Percentiles rank a stretch among this genome's conserved stretches.
phyloP scores from a whole-genome alignment of 257 asterid species.

The Solanum tacnaense region DNA sequence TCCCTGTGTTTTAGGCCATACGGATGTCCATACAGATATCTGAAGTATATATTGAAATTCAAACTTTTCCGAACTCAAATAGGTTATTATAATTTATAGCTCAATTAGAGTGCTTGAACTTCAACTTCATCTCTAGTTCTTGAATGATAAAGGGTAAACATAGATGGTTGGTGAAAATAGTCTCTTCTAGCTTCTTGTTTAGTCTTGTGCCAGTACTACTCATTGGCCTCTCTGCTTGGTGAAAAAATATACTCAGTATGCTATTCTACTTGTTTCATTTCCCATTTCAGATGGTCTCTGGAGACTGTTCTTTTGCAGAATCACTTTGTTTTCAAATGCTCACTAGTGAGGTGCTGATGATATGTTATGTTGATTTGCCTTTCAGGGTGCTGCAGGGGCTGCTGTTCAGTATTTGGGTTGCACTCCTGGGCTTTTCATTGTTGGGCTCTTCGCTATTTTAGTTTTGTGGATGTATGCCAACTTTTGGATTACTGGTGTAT shows the following conservation, averaged over 20 bases:
- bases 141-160: neutral
- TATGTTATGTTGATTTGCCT: conserved; percentile 1
- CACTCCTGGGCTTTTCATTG: conserved; percentile 94
- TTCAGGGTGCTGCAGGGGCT: conserved; percentile 89
- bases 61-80: neutral
- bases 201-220: neutral
- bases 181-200: neutral
- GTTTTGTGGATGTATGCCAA: conserved; percentile 97
- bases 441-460: conserved; percentile 82
- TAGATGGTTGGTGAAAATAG: neutral
- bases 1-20: neutral
- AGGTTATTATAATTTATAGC: neutral
- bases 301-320: neutral
- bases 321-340: neutral
- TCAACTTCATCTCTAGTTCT: neutral
- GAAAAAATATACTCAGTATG: neutral
- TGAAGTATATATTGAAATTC: neutral
- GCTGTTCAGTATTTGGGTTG: conserved; percentile 93
- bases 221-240: neutral
- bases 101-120: neutral
- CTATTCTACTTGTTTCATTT: neutral
- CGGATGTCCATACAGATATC: neutral
- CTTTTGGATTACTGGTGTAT: conserved; percentile 93
- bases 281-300: neutral
- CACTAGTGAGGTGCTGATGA: neutral